Conservation (phyloP, 176 grass and related monocot genomes). For the Aegilops longissima region DNA sequence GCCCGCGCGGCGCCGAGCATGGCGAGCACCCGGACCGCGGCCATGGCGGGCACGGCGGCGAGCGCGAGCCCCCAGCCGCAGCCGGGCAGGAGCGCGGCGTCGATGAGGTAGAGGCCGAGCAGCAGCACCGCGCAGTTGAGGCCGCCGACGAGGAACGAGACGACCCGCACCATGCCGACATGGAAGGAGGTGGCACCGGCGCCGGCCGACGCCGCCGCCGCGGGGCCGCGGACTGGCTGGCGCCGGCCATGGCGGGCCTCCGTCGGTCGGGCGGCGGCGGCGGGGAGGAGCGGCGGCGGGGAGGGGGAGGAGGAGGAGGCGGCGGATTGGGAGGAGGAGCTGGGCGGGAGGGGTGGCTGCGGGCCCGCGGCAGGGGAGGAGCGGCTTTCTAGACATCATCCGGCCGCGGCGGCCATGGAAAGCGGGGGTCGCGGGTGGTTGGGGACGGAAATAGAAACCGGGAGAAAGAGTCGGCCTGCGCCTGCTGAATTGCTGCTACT, state of each 20-base stretch:
- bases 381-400: conserved; percentile 49
- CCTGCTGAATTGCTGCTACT: neutral
- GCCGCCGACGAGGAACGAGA: conserved; percentile 66
- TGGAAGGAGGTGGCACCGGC: conserved; percentile 46
- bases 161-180: conserved; percentile 74
- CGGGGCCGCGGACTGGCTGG: no score
- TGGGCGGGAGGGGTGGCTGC: conserved; percentile 31
- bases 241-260: conserved; percentile 30
- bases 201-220: neutral
- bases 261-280: conserved; percentile 34
- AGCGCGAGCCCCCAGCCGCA: conserved; percentile 53
- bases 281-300: conserved; percentile 41
- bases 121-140: conserved; percentile 67
- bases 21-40: conserved; percentile 65
- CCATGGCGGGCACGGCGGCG: conserved; percentile 42
- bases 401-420: conserved; percentile 43
- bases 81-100: conserved; percentile 35
- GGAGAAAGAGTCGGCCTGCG: conserved; percentile 18
- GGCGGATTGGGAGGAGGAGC: conserved; percentile 39
- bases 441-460: conserved; percentile 39
- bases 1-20: conserved; percentile 77
- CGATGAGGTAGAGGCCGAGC: conserved; percentile 58
- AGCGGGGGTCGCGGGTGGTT: conserved; percentile 31
- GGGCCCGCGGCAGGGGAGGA: conserved; percentile 42
- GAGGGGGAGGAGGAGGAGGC: conserved; percentile 49